Conservation (phyloP, 768 basidiomycete species). For the Crucibulum laeve region DNA sequence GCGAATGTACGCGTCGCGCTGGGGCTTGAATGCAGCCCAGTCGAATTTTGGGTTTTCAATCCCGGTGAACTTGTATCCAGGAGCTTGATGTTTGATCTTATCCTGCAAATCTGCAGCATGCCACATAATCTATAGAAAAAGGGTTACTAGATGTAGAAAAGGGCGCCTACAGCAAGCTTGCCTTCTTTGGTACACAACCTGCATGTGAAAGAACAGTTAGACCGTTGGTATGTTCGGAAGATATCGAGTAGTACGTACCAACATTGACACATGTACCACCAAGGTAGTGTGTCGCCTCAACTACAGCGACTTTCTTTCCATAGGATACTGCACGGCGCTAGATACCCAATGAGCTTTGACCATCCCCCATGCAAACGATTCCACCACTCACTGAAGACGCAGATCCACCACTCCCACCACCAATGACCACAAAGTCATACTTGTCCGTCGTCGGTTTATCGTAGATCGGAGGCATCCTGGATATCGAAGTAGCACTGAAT, state of each 20-base stretch:
- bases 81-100: slow-evolving; percentile 68
- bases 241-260: slow-evolving; percentile 45
- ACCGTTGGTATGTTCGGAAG: background rate
- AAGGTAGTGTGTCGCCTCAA: slow-evolving; percentile 69
- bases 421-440: slow-evolving; percentile 86
- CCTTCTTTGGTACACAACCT: slow-evolving; percentile 99
- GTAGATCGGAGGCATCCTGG: slow-evolving; percentile 68
- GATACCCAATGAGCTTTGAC: background rate
- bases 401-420: slow-evolving; percentile 92
- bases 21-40: slow-evolving; percentile 89
- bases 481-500: slow-evolving; percentile 29
- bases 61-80: slow-evolving; percentile 71
- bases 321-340: slow-evolving; percentile 90
- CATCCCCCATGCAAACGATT: background rate
- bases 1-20: slow-evolving; percentile 93
- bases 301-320: slow-evolving; percentile 89
- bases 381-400: slow-evolving; percentile 67
- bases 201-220: slow-evolving; percentile 1
- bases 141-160: background rate
- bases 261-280: slow-evolving; percentile 99
- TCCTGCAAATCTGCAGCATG: slow-evolving; percentile 89
- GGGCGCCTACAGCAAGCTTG: slow-evolving; percentile 17
- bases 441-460: slow-evolving; percentile 57
- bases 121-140: slow-evolving; percentile 86
- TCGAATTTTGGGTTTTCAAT: slow-evolving; percentile 62